Evolutionary conservation across 169 alveolate genomes (phyloP), one percentile per base, ranked within the genome.

Genomic region (Cystoisospora suis): DNA sequence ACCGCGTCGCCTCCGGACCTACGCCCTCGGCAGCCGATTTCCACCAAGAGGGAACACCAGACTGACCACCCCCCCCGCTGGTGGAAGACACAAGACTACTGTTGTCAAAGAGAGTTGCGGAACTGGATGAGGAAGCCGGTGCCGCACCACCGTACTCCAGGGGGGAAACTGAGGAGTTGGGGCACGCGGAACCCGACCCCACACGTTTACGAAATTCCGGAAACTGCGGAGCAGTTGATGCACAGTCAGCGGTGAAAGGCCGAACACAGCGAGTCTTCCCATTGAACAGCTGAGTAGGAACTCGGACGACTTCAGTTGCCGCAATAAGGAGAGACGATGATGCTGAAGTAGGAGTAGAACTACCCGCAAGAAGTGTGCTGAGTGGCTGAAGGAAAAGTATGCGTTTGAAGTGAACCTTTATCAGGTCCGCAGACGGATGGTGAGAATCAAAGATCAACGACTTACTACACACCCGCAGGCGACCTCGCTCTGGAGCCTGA

Each of bases 381-480:
- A 72, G 58, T 15, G 83, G 58, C 27, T 72, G 83, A 5, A 81
- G 59, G 77, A 81, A 53, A 42, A 81, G 53, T 20, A 81, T 81
- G 29, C 75, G 75, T 53, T 47, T 47, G 56, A 53, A 53, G 0
- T 40, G 75, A 12, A 81, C 20, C 34, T 81, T 81, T 32, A 81
- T 42, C 56, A 81, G 32, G 36, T 81, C 88, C 23, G 88, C 88
- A 27, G 88, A 42, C 23, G 77, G 88, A 7, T 53, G 47, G 53
- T 81, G 88, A 36, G 88, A 46, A 34, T 81, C 88, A 29, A 81
- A 81, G 32, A 81, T 81, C 20, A 81, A 38, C 34, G 72, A 45
- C 75, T 81, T 81, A 75, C 88, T 81, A 38, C 88, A 81, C n/a
- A 81, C 53, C 42, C 88, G 88, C 72, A 81, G 47, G 15, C 88